phyloP scores from a whole-genome alignment of 148 eudicot species.

The Fagopyrum esculentum region DNA sequence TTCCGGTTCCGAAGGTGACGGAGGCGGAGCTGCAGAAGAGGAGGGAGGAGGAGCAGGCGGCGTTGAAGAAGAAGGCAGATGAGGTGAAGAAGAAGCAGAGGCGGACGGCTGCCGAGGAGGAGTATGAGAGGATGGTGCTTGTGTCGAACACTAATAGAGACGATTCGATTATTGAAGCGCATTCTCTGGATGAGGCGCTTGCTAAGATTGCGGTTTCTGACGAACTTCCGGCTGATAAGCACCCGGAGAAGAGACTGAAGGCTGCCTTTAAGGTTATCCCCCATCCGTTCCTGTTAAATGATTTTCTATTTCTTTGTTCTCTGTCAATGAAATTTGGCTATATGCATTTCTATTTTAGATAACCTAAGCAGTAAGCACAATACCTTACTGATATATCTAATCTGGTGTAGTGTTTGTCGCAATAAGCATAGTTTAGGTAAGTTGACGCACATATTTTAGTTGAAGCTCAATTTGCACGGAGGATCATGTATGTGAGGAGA shows the following conservation, averaged over 20 bases:
- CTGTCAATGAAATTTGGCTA: neutral
- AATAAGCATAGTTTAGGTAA: neutral
- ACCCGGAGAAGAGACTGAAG: slow-evolving; percentile 89
- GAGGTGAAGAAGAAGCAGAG: slow-evolving; percentile 64
- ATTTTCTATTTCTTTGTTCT: too few relatives aligned
- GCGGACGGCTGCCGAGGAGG: slow-evolving; percentile 69
- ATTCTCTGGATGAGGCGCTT: slow-evolving; percentile 76
- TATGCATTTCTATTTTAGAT: neutral
- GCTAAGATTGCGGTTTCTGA: slow-evolving; percentile 56
- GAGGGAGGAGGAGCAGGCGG: slow-evolving; percentile 58
- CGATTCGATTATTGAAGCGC: slow-evolving; percentile 67
- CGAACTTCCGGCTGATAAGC: slow-evolving; percentile 64
- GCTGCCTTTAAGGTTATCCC: slow-evolving; percentile 67
- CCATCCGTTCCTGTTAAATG: too few relatives aligned
- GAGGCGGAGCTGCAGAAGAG: slow-evolving; percentile 60
- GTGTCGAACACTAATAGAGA: slow-evolving; percentile 72
- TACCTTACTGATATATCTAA: neutral
- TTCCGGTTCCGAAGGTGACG: slow-evolving; percentile 61
- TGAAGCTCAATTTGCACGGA: neutral
- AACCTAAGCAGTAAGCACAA: neutral
- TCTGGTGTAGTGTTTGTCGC: neutral
- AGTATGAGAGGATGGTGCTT: slow-evolving; percentile 73
- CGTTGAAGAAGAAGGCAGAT: slow-evolving; percentile 42
- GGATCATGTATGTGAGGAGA: neutral
- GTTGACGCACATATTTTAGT: neutral